Conservation (phyloP, 2,329 filamentous ascomycete species). For the Calonectria multiphialidica region DNA sequence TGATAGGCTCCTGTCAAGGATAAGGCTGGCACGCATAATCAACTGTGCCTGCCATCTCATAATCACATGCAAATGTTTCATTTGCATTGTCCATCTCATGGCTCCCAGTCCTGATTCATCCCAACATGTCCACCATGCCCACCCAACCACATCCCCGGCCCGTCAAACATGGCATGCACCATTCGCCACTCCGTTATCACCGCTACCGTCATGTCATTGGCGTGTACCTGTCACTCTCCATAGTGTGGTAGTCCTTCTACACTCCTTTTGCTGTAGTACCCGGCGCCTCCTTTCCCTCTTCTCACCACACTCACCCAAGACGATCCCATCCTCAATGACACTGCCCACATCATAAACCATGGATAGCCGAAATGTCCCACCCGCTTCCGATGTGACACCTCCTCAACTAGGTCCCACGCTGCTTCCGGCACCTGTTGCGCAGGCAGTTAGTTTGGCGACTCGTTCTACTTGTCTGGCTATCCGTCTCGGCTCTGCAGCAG, state of each 20-base stretch:
- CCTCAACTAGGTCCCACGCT: slow-evolving; percentile 58
- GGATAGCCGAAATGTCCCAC: slow-evolving; percentile 32
- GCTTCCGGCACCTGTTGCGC: slow-evolving; percentile 68
- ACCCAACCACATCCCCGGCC: slow-evolving; percentile 19
- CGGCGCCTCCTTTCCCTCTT: slow-evolving; percentile 1
- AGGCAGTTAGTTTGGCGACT: slow-evolving; percentile 70
- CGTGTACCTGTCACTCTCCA: slow-evolving; percentile 14
- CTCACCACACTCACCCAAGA: slow-evolving; percentile 10
- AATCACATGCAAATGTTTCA: slow-evolving; percentile 44
- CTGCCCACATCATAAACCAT: slow-evolving; percentile 38
- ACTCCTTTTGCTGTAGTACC: background rate
- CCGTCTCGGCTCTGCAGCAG: slow-evolving; percentile 64
- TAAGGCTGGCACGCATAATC: slow-evolving; percentile 24
- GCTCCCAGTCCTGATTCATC: slow-evolving; percentile 8
- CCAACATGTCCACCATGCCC: slow-evolving; percentile 2
- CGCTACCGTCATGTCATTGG: slow-evolving; percentile 34
- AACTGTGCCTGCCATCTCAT: slow-evolving; percentile 19
- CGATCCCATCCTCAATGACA: slow-evolving; percentile 21
- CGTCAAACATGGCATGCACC: slow-evolving; percentile 34
- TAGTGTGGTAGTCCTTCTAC: background rate
- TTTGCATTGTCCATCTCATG: slow-evolving; percentile 34
- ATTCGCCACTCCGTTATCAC: slow-evolving; percentile 39
- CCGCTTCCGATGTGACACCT: slow-evolving; percentile 28
- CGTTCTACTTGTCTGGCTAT: slow-evolving; percentile 70
- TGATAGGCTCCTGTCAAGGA: slow-evolving; percentile 15